Base-by-base conservation (phyloP, 345 rosid genomes). In the Citrus trifoliata region DNA sequence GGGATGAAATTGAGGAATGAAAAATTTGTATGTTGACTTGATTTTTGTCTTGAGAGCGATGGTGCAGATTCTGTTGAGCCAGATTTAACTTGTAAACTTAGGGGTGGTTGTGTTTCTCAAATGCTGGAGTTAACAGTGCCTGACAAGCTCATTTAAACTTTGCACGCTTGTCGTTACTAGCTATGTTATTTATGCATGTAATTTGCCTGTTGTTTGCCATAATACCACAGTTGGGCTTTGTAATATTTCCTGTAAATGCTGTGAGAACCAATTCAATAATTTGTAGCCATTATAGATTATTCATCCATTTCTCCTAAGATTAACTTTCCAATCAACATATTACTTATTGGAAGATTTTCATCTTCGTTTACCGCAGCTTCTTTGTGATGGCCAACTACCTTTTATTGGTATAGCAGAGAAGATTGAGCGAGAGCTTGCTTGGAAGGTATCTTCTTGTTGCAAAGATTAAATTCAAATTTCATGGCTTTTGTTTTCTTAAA, bases 351-450 rank as follows among this genome's bases (percentile, higher is more conserved):
- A 48, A 48, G 24, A 62, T 18, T 61, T 63, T 60, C 38, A 53
- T 74, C 53, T 79, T 75, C 70, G 1, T 78, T 78, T 71, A 18
- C 74, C 78, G 82, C 87, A 92, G 99, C 82, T 90, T 71, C 92
- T 96, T 74, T 88, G 94, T 82, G 91, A 91, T 82, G 97, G 97
- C 82, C 91, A 90, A 76, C 84, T 96, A 78, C 99, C 99, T 32
- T 94, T 91, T 74, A 86, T 87, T 79, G 98, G 98, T 83, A 88
- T 94, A 80, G 86, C 89, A 4, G 99, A 94, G 80, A 94, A 96
- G 87, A 88, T 96, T 80, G 97, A 91, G 84, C 92, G 67, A 80
- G 98, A 94, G 88, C 98, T 96, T 81, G 91, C 84, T 38, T 92
- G 99, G 99, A 96, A 96, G 99, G 99, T 96, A 84, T 70, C 59